Conservation (phyloP, 768 basidiomycete species). For the Suillus paluster region DNA sequence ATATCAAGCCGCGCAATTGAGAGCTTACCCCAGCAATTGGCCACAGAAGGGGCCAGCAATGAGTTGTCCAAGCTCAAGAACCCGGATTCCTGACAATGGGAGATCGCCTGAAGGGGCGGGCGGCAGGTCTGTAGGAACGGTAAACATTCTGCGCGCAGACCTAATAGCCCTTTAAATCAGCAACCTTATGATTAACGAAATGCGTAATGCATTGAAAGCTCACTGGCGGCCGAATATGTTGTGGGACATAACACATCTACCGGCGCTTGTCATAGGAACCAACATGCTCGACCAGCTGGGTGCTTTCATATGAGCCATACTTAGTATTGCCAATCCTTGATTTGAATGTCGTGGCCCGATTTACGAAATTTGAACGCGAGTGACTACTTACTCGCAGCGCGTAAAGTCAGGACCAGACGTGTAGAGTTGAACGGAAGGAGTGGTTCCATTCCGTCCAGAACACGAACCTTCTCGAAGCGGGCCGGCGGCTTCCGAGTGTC, state of each 20-base stretch:
- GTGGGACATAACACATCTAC: not conserved
- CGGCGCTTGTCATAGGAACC: not conserved
- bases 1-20: not conserved
- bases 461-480: not conserved
- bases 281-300: not conserved
- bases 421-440: not conserved
- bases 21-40: constrained; percentile 65
- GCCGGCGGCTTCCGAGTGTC: not conserved
- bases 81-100: constrained; percentile 66
- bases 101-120: constrained; percentile 35
- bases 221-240: not conserved
- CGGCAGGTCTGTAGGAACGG: not conserved
- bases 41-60: constrained; percentile 78
- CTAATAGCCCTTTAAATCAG: not conserved
- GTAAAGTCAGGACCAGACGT: not conserved
- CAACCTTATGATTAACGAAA: not conserved
- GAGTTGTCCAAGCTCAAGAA: constrained; percentile 71
- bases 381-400: not conserved
- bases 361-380: not conserved
- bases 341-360: not conserved
- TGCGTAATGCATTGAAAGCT: not conserved
- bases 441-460: not conserved
- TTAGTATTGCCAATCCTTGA: not conserved
- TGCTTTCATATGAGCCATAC: not conserved
- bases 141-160: not conserved